Evolutionary conservation across 2,329 filamentous ascomycete genomes (phyloP).

Genomic region (Cadophora malorum): DNA sequence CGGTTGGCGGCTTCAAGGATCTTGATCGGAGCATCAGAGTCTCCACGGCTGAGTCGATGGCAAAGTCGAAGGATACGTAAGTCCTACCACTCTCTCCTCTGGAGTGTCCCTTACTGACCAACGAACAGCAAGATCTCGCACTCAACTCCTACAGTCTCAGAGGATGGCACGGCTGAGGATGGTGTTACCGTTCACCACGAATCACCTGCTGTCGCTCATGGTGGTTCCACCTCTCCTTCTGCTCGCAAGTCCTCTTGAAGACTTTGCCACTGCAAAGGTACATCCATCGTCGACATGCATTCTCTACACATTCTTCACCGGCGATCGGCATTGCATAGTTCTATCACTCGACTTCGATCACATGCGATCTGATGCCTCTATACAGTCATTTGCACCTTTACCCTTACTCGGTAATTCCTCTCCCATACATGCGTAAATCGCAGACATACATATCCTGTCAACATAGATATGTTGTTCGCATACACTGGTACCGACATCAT

Average conservation of each 20-base stretch:
- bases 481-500: conserved; percentile 41
- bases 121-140: conserved; percentile 30
- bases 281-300: conserved; percentile 10
- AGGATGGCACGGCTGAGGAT: conserved; percentile 45
- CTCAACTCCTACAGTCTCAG: conserved; percentile 44
- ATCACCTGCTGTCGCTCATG: conserved; percentile 42
- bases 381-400: conserved; percentile 36
- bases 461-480: conserved; percentile 38
- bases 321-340: conserved; percentile 27
- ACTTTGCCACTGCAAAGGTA: conserved; percentile 10
- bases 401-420: conserved; percentile 32
- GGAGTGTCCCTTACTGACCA: not conserved
- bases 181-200: conserved; percentile 43
- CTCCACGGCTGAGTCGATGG: conserved; percentile 38
- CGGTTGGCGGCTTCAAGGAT: conserved; percentile 43
- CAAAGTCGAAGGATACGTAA: conserved; percentile 42
- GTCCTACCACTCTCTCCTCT: conserved; percentile 18
- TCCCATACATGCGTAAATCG: conserved; percentile 37
- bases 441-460: conserved; percentile 42
- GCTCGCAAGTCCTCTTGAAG: conserved; percentile 40
- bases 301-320: conserved; percentile 21
- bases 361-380: conserved; percentile 31
- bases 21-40: conserved; percentile 42
- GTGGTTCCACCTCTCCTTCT: conserved; percentile 41
- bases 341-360: conserved; percentile 25